Conservation (phyloP, 148 eudicot genomes). For the Nepenthes mirabilis region DNA sequence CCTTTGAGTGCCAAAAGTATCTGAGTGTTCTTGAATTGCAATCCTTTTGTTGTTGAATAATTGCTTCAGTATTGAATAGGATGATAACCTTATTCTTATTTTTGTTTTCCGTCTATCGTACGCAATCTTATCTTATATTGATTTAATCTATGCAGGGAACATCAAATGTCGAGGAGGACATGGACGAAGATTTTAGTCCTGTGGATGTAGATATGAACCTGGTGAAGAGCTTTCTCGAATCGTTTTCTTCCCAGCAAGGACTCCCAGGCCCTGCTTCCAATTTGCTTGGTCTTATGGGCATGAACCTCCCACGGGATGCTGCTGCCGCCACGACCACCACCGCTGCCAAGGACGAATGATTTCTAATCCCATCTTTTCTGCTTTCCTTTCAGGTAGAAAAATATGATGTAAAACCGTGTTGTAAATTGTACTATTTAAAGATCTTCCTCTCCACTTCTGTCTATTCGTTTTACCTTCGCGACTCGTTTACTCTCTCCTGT, state of each 20-base stretch:
- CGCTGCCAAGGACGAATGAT: constrained; percentile 31
- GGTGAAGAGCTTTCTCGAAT: constrained; percentile 79
- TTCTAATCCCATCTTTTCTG: too few relatives aligned
- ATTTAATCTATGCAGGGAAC: constrained; percentile 30
- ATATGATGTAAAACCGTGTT: too few relatives aligned
- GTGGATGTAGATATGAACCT: constrained; percentile 91
- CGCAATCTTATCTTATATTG: background rate
- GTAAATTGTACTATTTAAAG: too few relatives aligned
- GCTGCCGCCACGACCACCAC: constrained; percentile 9
- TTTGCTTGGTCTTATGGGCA: constrained; percentile 88
- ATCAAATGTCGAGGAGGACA: constrained; percentile 36
- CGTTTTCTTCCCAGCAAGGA: constrained; percentile 87
- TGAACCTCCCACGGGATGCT: constrained; percentile 53
- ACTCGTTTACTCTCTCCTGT: too few relatives aligned
- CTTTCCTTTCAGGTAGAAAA: too few relatives aligned
- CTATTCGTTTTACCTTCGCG: too few relatives aligned
- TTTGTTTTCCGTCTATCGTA: background rate
- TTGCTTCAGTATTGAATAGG: background rate
- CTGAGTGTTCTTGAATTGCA: background rate
- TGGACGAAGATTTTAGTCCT: constrained; percentile 69
- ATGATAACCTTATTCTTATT: too few relatives aligned
- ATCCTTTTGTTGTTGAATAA: background rate
- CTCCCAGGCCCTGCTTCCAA: constrained; percentile 95
- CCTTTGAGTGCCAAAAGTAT: background rate
- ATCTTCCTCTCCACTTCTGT: too few relatives aligned